Conservation (phyloP, 805 yeast genomes). For the Candida nitratophila region DNA sequence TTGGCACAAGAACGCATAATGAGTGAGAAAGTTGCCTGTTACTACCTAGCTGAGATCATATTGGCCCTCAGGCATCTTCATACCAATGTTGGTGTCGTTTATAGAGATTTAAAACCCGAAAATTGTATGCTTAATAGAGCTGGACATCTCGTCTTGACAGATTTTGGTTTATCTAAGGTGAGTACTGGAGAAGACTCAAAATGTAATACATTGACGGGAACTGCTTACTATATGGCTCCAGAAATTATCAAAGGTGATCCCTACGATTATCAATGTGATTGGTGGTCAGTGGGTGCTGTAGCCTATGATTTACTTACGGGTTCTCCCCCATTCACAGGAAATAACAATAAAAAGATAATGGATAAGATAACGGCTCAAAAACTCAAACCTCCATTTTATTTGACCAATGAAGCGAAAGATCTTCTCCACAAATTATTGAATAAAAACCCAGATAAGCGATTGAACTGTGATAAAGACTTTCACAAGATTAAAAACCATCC, state of each 20-base stretch:
- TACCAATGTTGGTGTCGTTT: constrained; percentile 64
- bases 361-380: constrained; percentile 68
- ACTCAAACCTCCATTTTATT: constrained; percentile 62
- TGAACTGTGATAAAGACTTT: constrained; percentile 49
- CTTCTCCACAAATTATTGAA: constrained; percentile 56
- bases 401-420: constrained; percentile 77
- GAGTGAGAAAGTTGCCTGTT: constrained; percentile 63
- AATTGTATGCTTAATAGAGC: constrained; percentile 68
- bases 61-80: constrained; percentile 74
- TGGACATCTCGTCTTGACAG: constrained; percentile 83
- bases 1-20: constrained; percentile 40
- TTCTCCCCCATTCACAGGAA: constrained; percentile 84
- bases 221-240: constrained; percentile 87
- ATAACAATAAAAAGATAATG: constrained; percentile 65
- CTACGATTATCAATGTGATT: constrained; percentile 76
- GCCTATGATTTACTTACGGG: constrained; percentile 77
- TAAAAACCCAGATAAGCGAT: constrained; percentile 62
- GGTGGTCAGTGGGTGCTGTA: constrained; percentile 90
- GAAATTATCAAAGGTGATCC: constrained; percentile 73
- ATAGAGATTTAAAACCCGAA: constrained; percentile 86
- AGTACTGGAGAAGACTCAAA: constrained; percentile 26
- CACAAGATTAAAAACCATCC: constrained; percentile 53
- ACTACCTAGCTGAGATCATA: constrained; percentile 75
- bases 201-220: constrained; percentile 60
- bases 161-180: constrained; percentile 69